phyloP scores from a whole-genome alignment of 768 basidiomycete species.

The Amanita molliuscula region DNA sequence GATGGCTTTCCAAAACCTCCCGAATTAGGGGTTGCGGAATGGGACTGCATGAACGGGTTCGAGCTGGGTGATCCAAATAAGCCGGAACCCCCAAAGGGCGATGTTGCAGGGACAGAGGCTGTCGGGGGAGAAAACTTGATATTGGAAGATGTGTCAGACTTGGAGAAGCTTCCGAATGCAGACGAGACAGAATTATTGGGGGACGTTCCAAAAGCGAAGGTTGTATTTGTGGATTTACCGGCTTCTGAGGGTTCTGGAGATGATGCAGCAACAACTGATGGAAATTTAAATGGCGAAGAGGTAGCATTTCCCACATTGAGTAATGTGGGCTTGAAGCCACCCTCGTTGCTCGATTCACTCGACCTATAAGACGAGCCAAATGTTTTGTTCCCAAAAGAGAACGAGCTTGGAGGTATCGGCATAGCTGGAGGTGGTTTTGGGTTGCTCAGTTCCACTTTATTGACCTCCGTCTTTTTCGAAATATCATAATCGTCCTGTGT shows the following conservation, averaged over 20 bases:
- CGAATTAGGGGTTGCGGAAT: slow-evolving; percentile 17
- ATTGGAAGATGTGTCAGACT: not conserved
- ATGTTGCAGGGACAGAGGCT: slow-evolving; percentile 7
- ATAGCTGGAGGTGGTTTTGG: slow-evolving; percentile 12
- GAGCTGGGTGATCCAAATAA: slow-evolving; percentile 1
- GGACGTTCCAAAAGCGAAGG: slow-evolving; percentile 5
- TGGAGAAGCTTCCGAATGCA: not conserved
- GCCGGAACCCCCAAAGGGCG: slow-evolving; percentile 1
- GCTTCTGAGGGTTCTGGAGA: slow-evolving; percentile 2
- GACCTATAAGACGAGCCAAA: not conserved
- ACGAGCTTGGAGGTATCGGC: slow-evolving; percentile 26
- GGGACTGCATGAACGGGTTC: slow-evolving; percentile 6
- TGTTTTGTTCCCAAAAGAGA: slow-evolving; percentile 5
- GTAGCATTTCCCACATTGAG: not conserved
- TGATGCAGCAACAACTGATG: not conserved
- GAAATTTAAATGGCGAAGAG: slow-evolving; percentile 2
- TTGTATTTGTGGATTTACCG: slow-evolving; percentile 7
- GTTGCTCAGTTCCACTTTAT: slow-evolving; percentile 4
- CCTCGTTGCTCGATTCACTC: not conserved
- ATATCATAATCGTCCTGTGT: slow-evolving; percentile 49
- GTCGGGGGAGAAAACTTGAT: slow-evolving; percentile 7
- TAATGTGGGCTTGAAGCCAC: slow-evolving; percentile 4
- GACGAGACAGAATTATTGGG: slow-evolving; percentile 3
- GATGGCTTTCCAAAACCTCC: slow-evolving; percentile 21
- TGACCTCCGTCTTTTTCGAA: slow-evolving; percentile 6